These are phyloP conservation scores for Triticum timopheevii DNA, from an alignment of 176 grass and related monocot genomes.

Conservation along the genomic window DNA sequence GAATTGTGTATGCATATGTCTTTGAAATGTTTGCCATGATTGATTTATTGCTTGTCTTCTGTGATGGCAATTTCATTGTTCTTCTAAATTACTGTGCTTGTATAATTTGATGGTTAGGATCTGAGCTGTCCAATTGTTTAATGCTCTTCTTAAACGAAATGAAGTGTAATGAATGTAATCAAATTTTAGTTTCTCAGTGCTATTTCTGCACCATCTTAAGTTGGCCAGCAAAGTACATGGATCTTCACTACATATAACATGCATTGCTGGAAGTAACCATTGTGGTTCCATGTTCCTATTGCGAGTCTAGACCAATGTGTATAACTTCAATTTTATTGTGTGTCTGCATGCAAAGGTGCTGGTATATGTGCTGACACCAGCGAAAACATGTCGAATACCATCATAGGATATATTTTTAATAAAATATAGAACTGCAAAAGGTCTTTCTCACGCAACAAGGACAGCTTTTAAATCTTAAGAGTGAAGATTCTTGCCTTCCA, in stretches of 20 bases:
- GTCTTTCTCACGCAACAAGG: constrained; percentile 24
- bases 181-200: constrained; percentile 20
- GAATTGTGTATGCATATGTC: constrained; percentile 11
- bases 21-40: background rate
- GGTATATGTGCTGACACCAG: constrained; percentile 33
- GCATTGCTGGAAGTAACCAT: constrained; percentile 11
- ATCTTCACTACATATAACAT: constrained; percentile 4
- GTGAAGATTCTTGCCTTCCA: constrained; percentile 27
- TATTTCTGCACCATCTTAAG: constrained; percentile 16
- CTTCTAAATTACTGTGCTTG: background rate
- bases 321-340: constrained; percentile 8
- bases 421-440: constrained; percentile 12
- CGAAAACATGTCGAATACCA: constrained; percentile 16
- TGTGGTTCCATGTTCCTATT: constrained; percentile 24
- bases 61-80: background rate
- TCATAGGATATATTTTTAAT: background rate
- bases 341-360: constrained; percentile 22
- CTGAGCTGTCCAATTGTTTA: constrained; percentile 7
- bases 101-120: constrained; percentile 19
- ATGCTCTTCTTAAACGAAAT: constrained; percentile 13
- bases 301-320: background rate
- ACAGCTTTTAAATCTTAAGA: constrained; percentile 8
- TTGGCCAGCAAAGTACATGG: background rate
- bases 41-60: background rate
- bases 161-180: constrained; percentile 10